phyloP scores from a whole-genome alignment of 768 basidiomycete genomes.

The Phaffia australis region DNA sequence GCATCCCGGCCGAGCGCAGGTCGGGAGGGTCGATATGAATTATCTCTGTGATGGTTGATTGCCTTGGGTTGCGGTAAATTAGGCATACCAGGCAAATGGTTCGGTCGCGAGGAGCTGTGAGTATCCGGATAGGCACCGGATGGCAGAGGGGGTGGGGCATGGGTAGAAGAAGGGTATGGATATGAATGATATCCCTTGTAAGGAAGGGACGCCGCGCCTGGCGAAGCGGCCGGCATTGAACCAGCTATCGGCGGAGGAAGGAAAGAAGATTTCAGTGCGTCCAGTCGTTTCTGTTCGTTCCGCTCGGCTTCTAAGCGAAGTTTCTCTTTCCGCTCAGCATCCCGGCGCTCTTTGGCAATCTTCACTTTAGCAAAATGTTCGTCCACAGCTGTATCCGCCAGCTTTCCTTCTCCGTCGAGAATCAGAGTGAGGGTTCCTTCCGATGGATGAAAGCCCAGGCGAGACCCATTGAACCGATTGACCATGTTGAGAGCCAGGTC shows the following conservation, averaged over 20 bases:
- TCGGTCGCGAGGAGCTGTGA: too few relatives aligned
- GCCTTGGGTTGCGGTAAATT: too few relatives aligned
- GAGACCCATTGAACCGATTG: too few relatives aligned
- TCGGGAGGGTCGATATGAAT: too few relatives aligned
- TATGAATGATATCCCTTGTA: neutral
- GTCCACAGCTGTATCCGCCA: conserved; percentile 54
- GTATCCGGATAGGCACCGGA: neutral
- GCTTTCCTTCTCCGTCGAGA: conserved; percentile 63
- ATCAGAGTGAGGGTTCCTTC: conserved; percentile 57
- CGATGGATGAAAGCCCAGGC: conserved; percentile 30
- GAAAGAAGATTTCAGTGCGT: neutral
- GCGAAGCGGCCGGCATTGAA: neutral
- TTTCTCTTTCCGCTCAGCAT: too few relatives aligned
- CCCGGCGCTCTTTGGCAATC: too few relatives aligned
- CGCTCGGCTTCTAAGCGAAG: neutral
- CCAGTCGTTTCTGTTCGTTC: neutral
- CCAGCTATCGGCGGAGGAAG: neutral
- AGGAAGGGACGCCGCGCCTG: neutral
- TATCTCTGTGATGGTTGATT: too few relatives aligned
- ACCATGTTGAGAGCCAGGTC: conserved; percentile 47
- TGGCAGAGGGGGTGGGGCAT: neutral
- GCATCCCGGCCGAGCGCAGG: too few relatives aligned
- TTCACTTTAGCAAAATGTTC: conserved; percentile 39
- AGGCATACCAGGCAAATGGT: too few relatives aligned
- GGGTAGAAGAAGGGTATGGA: neutral